These are phyloP conservation scores for Ganoderma resinaceum DNA, from an alignment of 1,284 basidiomycete species.

Conservation along the genomic window DNA sequence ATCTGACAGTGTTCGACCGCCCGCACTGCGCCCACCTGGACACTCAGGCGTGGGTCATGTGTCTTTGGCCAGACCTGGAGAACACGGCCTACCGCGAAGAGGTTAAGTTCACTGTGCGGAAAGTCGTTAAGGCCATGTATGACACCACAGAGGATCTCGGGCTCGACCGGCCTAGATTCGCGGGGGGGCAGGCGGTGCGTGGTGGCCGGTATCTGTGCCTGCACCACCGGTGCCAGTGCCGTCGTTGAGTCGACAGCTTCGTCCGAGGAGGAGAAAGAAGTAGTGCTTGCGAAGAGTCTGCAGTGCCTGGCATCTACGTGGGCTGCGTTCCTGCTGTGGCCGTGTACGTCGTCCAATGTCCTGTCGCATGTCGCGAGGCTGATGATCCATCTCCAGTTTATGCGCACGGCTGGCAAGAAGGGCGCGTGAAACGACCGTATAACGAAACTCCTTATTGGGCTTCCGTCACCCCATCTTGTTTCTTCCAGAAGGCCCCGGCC, in stretches of 20 bases:
- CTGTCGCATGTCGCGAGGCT: background rate
- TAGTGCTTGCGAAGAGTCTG: background rate
- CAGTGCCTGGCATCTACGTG: background rate
- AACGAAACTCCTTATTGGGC: too few species aligned
- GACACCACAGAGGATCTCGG: background rate
- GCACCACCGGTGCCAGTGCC: background rate
- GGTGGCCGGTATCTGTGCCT: background rate
- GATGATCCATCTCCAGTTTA: background rate
- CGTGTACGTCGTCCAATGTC: background rate
- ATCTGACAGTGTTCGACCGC: background rate
- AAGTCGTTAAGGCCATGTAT: background rate
- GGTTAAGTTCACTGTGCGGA: background rate
- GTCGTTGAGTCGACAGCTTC: background rate
- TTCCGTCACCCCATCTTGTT: background rate
- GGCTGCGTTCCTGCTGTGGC: background rate
- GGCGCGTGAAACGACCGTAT: background rate
- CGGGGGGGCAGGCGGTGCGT: background rate
- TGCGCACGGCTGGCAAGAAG: background rate
- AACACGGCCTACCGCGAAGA: background rate
- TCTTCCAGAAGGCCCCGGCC: too few species aligned
- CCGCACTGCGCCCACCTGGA: background rate
- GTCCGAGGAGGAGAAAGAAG: background rate
- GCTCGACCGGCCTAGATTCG: too few species aligned
- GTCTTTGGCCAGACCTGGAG: background rate
- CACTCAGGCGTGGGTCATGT: background rate